These are phyloP conservation scores for Lasiodiplodia gonubiensis DNA, from an alignment of 2,329 filamentous ascomycete genomes.

Conservation along the genomic window DNA sequence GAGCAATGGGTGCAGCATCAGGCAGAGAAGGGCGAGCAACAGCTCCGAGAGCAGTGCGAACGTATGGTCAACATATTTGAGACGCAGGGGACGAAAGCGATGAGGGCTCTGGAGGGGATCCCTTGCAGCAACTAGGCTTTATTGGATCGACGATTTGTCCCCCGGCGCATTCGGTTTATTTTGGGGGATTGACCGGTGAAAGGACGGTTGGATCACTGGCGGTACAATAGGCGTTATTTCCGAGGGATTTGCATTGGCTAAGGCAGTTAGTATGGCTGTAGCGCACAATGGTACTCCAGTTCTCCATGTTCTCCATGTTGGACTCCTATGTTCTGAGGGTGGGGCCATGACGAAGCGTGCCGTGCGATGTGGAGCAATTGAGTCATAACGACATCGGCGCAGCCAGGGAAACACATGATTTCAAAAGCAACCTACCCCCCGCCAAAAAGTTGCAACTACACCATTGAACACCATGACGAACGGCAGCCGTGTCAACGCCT, in stretches of 20 bases:
- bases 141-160: constrained; percentile 11
- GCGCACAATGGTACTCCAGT: constrained; percentile 11
- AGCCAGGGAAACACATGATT: constrained; percentile 22
- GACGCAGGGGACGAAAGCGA: constrained; percentile 77
- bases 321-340: constrained; percentile 18
- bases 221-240: constrained; percentile 6
- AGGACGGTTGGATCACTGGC: neutral
- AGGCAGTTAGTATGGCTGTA: neutral
- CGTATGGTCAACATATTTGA: constrained; percentile 82
- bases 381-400: constrained; percentile 29
- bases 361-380: constrained; percentile 20
- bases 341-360: constrained; percentile 21
- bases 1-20: constrained; percentile 91
- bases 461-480: constrained; percentile 21
- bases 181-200: neutral
- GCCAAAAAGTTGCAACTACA: constrained; percentile 19
- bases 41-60: constrained; percentile 81
- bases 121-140: constrained; percentile 41
- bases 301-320: constrained; percentile 13
- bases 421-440: constrained; percentile 17
- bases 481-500: constrained; percentile 38
- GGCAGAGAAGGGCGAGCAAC: constrained; percentile 78
- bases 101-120: constrained; percentile 77
- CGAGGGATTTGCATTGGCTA: neutral
- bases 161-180: constrained; percentile 6